Evolutionary conservation across 257 asterid genomes (phyloP).

Genomic region (Craterostigma plantagineum): DNA sequence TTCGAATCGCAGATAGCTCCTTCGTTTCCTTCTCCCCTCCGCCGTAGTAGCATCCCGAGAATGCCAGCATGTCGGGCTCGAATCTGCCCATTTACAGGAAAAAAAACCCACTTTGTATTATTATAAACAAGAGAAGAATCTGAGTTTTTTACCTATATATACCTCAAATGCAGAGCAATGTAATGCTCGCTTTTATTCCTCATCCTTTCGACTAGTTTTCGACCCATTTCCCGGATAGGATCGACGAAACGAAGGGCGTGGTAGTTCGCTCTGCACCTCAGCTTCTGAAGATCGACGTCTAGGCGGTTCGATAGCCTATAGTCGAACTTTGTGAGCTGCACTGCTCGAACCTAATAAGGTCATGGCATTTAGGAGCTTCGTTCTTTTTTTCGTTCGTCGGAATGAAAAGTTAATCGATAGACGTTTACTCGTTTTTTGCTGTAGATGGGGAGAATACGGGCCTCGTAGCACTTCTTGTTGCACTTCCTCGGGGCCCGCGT

Average conservation of each 20-base stretch:
- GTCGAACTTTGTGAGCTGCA: conserved; percentile 76
- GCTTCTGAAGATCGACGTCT: conserved; percentile 68
- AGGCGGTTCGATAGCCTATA: conserved; percentile 82
- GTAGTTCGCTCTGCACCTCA: conserved; percentile 87
- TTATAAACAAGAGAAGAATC: too few relatives aligned
- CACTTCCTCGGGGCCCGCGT: conserved; percentile 92
- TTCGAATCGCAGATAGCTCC: conserved; percentile 66
- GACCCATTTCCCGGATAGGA: conserved; percentile 62
- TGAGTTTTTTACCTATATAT: too few relatives aligned
- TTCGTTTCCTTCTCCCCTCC: conserved; percentile 90
- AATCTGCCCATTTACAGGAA: conserved; percentile 37
- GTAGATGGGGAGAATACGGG: conserved; percentile 6
- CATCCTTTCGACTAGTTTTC: conserved; percentile 62
- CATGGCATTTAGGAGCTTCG: too few relatives aligned
- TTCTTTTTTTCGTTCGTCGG: too few relatives aligned
- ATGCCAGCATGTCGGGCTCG: conserved; percentile 99
- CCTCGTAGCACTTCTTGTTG: conserved; percentile 49
- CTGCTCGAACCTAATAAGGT: conserved; percentile 68
- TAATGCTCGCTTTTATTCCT: conserved; percentile 59
- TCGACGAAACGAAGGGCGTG: conserved; percentile 81
- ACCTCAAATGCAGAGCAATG: conserved; percentile 86
- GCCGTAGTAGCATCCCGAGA: conserved; percentile 96
- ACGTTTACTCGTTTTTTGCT: too few relatives aligned
- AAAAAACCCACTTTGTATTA: too few relatives aligned
- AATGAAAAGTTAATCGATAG: too few relatives aligned